These are phyloP conservation scores for Paxillus ammoniavirescens DNA, from an alignment of 768 basidiomycete genomes.

Conservation along the genomic window DNA sequence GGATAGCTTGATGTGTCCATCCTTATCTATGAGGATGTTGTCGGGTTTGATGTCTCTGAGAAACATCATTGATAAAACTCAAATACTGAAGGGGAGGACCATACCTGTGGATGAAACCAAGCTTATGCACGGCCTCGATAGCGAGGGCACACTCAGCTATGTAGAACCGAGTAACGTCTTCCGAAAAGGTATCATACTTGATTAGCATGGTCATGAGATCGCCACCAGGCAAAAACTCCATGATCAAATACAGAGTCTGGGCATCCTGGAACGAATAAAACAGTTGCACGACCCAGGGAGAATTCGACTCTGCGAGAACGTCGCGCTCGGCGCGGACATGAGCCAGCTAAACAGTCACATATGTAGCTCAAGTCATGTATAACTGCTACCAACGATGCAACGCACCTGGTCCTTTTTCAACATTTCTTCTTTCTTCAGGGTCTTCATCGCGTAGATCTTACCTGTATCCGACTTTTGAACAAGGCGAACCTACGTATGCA, in stretches of 20 bases:
- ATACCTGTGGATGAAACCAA: constrained; percentile 97
- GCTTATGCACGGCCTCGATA: constrained; percentile 94
- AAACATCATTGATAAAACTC: constrained; percentile 1
- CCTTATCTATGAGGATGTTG: constrained; percentile 88
- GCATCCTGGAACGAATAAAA: constrained; percentile 99
- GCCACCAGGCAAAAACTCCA: constrained; percentile 98
- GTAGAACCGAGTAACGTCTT: constrained; percentile 97
- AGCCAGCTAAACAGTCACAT: constrained; percentile 61
- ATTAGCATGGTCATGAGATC: constrained; percentile 99
- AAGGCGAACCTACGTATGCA: constrained; percentile 62
- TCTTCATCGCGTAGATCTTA: constrained; percentile 99
- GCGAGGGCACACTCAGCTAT: constrained; percentile 98
- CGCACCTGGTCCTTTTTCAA: constrained; percentile 96
- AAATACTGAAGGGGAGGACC: neutral
- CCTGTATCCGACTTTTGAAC: constrained; percentile 97
- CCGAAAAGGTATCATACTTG: constrained; percentile 98
- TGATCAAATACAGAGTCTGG: constrained; percentile 90
- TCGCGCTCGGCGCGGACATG: constrained; percentile 98
- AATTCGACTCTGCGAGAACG: constrained; percentile 93
- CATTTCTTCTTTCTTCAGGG: constrained; percentile 96
- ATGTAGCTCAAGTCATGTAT: constrained; percentile 4
- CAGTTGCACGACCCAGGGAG: constrained; percentile 94
- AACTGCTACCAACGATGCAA: neutral
- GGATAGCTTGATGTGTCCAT: constrained; percentile 95
- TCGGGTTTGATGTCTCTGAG: constrained; percentile 97